Base-by-base conservation (phyloP, 179 eudicot species). In the Camellia oleifera region DNA sequence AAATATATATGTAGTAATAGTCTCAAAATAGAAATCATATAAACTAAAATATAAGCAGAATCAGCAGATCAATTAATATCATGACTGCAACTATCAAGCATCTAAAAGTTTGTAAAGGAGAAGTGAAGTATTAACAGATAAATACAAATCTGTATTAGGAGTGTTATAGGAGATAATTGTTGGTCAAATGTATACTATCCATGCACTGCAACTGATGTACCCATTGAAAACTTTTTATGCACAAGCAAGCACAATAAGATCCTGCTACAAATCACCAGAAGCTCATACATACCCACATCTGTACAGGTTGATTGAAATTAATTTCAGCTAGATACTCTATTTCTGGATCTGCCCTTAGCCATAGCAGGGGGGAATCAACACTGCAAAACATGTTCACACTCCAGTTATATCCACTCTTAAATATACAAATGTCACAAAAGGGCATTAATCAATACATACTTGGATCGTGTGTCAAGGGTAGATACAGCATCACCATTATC, bases 241-340 rank as follows among this genome's bases (percentile, higher is more conserved):
- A 42, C 45, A 44, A 20, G 66, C 45, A 44, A 20, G 66, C 54
- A 44, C 3, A 56, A 40, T 4, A 50, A 67, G 32, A 40, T 17
- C 26, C 74, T 53, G 54, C 10, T 0, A 48, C 46, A 42, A 56
- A 46, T 69, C 63, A 18, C 74, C 58, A 76, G 63, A 68, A 56
- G 44, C 40, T 6, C 69, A 44, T 75, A 75, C 99, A 86, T 90
- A 96, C 99, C 99, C 98, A 96, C 99, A 96, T 94, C 89, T 91
- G 97, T 15, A 94, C 86, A 50, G 99, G 97, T 87, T 96, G 99
- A 80, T 86, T 90, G 76, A 92, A 88, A 84, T 94, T 91, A 81
- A 94, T 90, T 83, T 92, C 93, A 87, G 99, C 99, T 77, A 96
- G 95, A 85, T 96, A 96, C 84, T 96, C 99, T 98, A 96, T 91